These are phyloP conservation scores for Penicillium sp. DNA, from an alignment of 2,329 filamentous ascomycete species.

Conservation along the genomic window DNA sequence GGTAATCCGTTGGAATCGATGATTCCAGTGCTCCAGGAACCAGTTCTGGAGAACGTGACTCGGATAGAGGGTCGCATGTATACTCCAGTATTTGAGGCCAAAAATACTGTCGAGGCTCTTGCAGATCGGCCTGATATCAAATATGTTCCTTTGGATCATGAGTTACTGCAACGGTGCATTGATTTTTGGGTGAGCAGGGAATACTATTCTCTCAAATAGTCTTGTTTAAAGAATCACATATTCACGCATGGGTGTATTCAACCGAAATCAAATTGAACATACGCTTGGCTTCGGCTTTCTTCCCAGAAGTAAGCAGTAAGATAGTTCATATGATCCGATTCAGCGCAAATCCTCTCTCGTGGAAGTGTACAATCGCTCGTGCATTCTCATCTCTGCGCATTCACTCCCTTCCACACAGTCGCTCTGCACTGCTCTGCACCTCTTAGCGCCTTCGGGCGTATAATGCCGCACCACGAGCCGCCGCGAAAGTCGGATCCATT, in stretches of 20 bases:
- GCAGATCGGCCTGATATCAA: slow-evolving; percentile 3
- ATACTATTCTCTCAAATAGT: background rate
- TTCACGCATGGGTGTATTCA: too few relatives aligned
- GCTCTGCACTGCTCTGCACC: background rate
- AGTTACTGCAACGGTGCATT: background rate
- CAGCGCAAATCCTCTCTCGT: background rate
- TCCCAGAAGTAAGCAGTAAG: background rate
- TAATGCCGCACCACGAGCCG: background rate
- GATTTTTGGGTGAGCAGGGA: background rate
- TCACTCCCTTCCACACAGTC: background rate
- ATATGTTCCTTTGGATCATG: slow-evolving; percentile 1
- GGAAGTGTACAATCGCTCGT: background rate
- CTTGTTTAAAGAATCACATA: too few relatives aligned
- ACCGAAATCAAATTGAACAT: too few relatives aligned
- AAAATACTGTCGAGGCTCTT: slow-evolving; percentile 7
- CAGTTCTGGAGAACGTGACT: slow-evolving; percentile 28
- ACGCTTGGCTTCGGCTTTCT: too few relatives aligned
- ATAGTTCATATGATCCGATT: background rate
- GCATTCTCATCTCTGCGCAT: background rate
- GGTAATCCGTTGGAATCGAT: slow-evolving; percentile 8
- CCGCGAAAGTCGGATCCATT: background rate
- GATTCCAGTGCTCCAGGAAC: slow-evolving; percentile 41
- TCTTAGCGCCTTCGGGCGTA: background rate
- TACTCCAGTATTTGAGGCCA: slow-evolving; percentile 8
- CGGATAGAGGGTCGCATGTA: slow-evolving; percentile 18